phyloP scores from a whole-genome alignment of 306 rosid species.

The Carpinus viminea region DNA sequence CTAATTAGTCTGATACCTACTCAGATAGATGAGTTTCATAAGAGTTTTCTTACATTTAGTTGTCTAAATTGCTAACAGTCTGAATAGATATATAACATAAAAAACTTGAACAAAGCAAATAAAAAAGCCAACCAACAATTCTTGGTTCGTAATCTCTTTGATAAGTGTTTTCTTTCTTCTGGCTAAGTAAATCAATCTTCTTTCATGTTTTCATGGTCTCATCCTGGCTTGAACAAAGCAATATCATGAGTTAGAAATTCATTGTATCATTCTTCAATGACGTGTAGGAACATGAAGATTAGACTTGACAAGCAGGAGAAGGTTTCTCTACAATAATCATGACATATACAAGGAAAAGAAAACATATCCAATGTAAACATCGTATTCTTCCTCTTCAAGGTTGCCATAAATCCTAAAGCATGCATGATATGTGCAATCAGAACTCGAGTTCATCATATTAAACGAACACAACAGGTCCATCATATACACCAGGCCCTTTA shows the following conservation, averaged over 20 bases:
- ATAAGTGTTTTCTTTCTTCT: background rate
- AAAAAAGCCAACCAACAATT: background rate
- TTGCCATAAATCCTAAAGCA: slow-evolving; percentile 3
- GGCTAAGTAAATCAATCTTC: background rate
- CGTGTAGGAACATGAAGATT: background rate
- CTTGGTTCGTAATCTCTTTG: background rate
- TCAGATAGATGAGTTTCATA: too few relatives aligned
- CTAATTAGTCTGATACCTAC: too few relatives aligned
- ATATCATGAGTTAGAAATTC: background rate
- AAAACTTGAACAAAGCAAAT: too few relatives aligned
- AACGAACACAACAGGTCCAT: background rate
- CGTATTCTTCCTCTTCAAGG: background rate
- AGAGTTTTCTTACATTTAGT: too few relatives aligned
- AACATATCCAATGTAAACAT: background rate
- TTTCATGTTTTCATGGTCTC: background rate
- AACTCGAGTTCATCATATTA: background rate
- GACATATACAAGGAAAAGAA: background rate
- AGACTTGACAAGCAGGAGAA: background rate
- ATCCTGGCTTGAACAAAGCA: background rate
- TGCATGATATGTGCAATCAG: background rate
- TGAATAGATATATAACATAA: too few relatives aligned
- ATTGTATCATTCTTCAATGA: background rate
- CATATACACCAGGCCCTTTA: background rate
- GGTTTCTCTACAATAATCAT: background rate
- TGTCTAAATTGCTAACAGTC: too few relatives aligned